Evolutionary conservation across 371 early-diverging fungal species (phyloP).

Genomic region (Dentiscutata heterogama): DNA sequence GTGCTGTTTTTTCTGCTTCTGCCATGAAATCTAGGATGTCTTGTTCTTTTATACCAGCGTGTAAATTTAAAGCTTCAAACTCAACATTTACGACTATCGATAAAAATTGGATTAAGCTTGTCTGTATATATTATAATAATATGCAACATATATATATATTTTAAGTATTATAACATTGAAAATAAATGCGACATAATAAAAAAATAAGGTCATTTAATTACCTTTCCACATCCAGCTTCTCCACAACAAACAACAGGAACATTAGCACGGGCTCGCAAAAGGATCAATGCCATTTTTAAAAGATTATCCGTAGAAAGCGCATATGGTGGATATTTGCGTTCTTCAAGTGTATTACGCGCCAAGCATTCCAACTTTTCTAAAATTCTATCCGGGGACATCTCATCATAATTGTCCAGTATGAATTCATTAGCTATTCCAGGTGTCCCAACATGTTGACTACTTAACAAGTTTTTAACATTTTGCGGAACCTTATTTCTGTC

Average conservation of each 20-base stretch:
- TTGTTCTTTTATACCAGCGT: slow-evolving; percentile 39
- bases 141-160: background rate
- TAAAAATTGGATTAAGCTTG: slow-evolving; percentile 31
- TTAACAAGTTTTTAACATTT: slow-evolving; percentile 29
- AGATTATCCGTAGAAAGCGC: slow-evolving; percentile 38
- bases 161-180: background rate
- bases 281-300: slow-evolving; percentile 42
- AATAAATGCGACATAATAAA: background rate
- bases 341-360: slow-evolving; percentile 22
- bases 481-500: slow-evolving; percentile 7
- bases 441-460: slow-evolving; percentile 1
- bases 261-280: slow-evolving; percentile 40
- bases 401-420: slow-evolving; percentile 22
- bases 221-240: slow-evolving; percentile 45
- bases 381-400: background rate
- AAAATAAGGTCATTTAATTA: background rate
- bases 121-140: background rate
- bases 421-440: background rate
- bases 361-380: slow-evolving; percentile 21
- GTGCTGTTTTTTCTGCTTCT: background rate
- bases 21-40: slow-evolving; percentile 19
- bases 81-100: slow-evolving; percentile 17
- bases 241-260: slow-evolving; percentile 40
- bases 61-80: slow-evolving; percentile 25
- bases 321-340: background rate